These are phyloP conservation scores for Fusarium concolor DNA, from an alignment of 2,329 filamentous ascomycete species.

Conservation along the genomic window DNA sequence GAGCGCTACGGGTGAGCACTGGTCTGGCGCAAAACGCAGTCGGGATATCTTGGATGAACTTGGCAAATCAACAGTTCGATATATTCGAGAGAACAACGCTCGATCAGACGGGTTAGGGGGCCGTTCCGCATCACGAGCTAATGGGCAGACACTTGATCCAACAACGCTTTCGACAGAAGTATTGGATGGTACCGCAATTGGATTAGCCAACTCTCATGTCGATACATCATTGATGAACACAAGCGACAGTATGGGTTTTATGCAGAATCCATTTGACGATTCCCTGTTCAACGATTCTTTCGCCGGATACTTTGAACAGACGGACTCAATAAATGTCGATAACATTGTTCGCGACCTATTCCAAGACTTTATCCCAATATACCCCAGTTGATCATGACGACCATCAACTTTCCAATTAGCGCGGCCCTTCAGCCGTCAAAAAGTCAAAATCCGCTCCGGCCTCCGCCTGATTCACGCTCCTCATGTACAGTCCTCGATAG, in stretches of 20 bases:
- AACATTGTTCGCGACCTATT: constrained; percentile 51
- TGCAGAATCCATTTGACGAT: constrained; percentile 42
- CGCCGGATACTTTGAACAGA: constrained; percentile 45
- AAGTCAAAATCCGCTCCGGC: constrained; percentile 72
- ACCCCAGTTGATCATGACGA: constrained; percentile 7
- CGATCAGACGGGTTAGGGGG: not conserved
- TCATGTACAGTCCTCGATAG: constrained; percentile 69
- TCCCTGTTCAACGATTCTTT: constrained; percentile 44
- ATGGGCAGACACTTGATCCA: not conserved
- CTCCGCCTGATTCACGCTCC: constrained; percentile 70
- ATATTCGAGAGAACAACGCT: constrained; percentile 38
- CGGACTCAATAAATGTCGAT: constrained; percentile 49
- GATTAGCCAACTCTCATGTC: constrained; percentile 1
- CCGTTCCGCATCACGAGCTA: not conserved
- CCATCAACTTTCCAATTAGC: not conserved
- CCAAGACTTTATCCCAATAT: constrained; percentile 53
- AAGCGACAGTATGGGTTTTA: constrained; percentile 8
- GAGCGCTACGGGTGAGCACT: constrained; percentile 64
- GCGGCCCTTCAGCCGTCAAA: constrained; percentile 59
- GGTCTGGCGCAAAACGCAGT: constrained; percentile 61
- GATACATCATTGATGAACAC: not conserved
- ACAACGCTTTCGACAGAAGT: constrained; percentile 1
- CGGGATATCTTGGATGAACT: constrained; percentile 59
- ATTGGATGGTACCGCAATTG: constrained; percentile 1
- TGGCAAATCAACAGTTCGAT: constrained; percentile 47